These are phyloP conservation scores for Ophiosphaerella korrae DNA, from an alignment of 2,329 filamentous ascomycete species.

Conservation along the genomic window DNA sequence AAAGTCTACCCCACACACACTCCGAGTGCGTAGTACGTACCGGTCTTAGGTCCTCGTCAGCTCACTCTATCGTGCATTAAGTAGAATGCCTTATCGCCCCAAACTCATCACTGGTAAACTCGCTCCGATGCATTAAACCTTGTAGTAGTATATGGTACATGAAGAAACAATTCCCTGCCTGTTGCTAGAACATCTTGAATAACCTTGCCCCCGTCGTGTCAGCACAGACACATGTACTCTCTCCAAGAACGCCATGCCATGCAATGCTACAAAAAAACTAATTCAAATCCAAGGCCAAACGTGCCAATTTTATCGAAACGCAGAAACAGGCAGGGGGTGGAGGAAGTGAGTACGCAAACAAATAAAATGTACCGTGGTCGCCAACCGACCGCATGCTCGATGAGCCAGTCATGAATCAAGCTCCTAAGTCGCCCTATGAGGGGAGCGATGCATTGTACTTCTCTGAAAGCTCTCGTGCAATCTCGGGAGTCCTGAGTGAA, in stretches of 20 bases:
- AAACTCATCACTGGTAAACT: neutral
- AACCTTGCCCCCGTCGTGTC: neutral
- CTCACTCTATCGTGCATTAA: no score
- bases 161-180: neutral
- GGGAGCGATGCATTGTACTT: conserved; percentile 37
- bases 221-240: no score
- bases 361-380: neutral
- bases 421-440: conserved; percentile 8
- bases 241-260: conserved; percentile 1
- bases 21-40: neutral
- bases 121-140: neutral
- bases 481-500: conserved; percentile 34
- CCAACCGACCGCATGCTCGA: no score
- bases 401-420: no score
- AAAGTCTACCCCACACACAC: neutral
- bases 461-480: conserved; percentile 35
- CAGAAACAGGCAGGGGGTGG: conserved; percentile 1
- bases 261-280: conserved; percentile 1
- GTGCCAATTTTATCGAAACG: conserved; percentile 17
- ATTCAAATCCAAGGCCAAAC: conserved; percentile 6
- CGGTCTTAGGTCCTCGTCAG: no score
- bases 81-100: no score
- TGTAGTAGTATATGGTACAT: neutral
- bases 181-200: neutral
- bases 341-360: neutral